Evolutionary conservation across 2,329 filamentous ascomycete species (phyloP), one percentile per base, ranked within the genome.

Genomic region (Nemania sp.): DNA sequence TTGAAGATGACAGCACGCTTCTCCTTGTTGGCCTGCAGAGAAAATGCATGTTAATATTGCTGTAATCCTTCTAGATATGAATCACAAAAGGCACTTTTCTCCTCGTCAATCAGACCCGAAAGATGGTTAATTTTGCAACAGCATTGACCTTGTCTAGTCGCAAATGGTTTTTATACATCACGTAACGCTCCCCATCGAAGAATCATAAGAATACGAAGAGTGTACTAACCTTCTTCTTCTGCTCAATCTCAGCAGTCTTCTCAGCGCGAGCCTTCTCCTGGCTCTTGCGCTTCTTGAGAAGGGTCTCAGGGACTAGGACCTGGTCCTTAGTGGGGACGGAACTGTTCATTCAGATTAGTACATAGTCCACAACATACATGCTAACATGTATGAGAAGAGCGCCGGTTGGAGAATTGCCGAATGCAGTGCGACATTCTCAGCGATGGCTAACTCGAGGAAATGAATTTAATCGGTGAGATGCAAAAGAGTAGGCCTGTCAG

Each of bases 211-310:
- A 67, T 10, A 22, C 2, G 11, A 59, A 47, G 62, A 29, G 1
- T 6, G 62, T 55, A 89, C 93, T 83, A 83, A 98, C 96, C 88
- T 93, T 89, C 88, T 96, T 96, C 85, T 90, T 92, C 89, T 97
- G 92, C 85, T 94, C 89, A 75, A 90, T 83, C 80, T 93, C 92
- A 75, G 92, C 88, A 77, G 88, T 84, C 82, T 91, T 92, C 86
- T 95, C 93, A 84, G 96, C 94, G 84, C 94, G 93, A 83, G 94
- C 94, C 91, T 98, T 97, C 91, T 99, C 96, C 88, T 98, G 95
- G 84, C 90, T 93, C 94, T 99, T 99, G 88, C 96, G 93, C 93
- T 99, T 99, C 93, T 99, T 99, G 85, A 99, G 90, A 81, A 99
- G 93, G 79, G 96, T 99, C 93, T 99, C 96, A 78, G 96, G 96